These are phyloP conservation scores for Saksenaea oblongispora DNA, from an alignment of 371 early-diverging fungal species.

Conservation along the genomic window DNA sequence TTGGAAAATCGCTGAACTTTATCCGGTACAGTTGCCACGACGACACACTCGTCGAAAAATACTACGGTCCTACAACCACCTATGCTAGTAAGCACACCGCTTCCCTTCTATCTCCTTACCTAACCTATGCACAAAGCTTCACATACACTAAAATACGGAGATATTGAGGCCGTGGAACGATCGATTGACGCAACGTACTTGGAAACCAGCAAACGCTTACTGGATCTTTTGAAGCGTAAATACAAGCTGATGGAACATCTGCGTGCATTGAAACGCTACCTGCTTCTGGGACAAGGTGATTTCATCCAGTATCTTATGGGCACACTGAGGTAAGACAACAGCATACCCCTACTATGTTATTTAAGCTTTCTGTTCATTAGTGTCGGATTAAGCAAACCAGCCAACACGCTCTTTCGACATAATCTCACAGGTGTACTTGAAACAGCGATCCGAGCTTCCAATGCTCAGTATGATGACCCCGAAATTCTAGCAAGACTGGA, in stretches of 20 bases:
- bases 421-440: constrained; percentile 87
- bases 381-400: constrained; percentile 71
- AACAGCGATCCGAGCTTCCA: constrained; percentile 85
- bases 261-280: constrained; percentile 82
- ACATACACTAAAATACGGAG: constrained; percentile 67
- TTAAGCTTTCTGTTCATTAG: constrained; percentile 20
- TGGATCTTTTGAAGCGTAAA: constrained; percentile 71
- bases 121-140: too few relatives aligned
- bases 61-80: constrained; percentile 6
- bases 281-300: constrained; percentile 96
- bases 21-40: constrained; percentile 86
- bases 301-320: constrained; percentile 91
- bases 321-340: constrained; percentile 62
- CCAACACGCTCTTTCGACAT: constrained; percentile 80
- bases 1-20: constrained; percentile 95
- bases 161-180: constrained; percentile 67
- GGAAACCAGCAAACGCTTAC: constrained; percentile 69
- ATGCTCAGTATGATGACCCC: constrained; percentile 85
- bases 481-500: constrained; percentile 80
- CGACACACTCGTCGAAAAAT: constrained; percentile 33
- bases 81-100: constrained; percentile 8
- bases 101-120: too few relatives aligned
- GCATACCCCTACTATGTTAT: neutral
- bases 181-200: constrained; percentile 76
- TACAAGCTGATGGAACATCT: constrained; percentile 87